Base-by-base conservation (phyloP, 495 filamentous ascomycete genomes). In the Parathielavia hyrcaniae region DNA sequence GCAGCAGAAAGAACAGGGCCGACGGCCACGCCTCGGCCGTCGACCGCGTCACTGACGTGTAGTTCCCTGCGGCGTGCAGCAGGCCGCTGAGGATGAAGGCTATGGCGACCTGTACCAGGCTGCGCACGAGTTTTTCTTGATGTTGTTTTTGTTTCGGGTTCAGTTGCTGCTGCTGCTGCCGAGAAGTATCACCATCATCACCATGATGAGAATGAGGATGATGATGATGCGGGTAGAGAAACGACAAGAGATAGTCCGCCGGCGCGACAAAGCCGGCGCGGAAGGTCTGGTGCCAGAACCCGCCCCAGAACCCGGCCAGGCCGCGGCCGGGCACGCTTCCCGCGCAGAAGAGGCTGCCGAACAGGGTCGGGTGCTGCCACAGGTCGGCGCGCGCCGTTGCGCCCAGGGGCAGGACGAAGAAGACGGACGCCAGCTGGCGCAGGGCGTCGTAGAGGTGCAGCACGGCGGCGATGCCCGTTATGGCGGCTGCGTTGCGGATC, bases 251-350 rank as follows among this genome's bases (percentile, higher is more conserved):
- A 49, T 50, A 85, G 9, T 69, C 66, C 0, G 77, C 69, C 0
- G 85, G 80, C 1, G 79, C 77, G 7, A 79, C 71, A 66, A 96
- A 92, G 0, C 77, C 86, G 38, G 81, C 77, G 4, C 89, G 83
- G 72, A 96, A 93, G 1, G 85, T 80, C 68, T 96, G 90, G 69
- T 96, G 90, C 90, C 90, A 96, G 85, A 86, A 95, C 16, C 74
- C 78, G 43, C 86, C 82, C 90, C 90, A 96, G 62, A 85, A 82
- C 32, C 90, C 90, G 9, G 79, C 75, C 1, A 96, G 71, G 0
- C 90, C 89, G 46, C 83, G 71, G 52, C 87, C 79, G 5, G 86
- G 65, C 6, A 92, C 73, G 26, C 3, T 30, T 30, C 26, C 26
- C n/a, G 17, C 19, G 10, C 73, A 66, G 3, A 57, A 57, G 57